These are phyloP conservation scores for Theobroma cacao DNA, from an alignment of 345 rosid genomes.

Conservation along the genomic window DNA sequence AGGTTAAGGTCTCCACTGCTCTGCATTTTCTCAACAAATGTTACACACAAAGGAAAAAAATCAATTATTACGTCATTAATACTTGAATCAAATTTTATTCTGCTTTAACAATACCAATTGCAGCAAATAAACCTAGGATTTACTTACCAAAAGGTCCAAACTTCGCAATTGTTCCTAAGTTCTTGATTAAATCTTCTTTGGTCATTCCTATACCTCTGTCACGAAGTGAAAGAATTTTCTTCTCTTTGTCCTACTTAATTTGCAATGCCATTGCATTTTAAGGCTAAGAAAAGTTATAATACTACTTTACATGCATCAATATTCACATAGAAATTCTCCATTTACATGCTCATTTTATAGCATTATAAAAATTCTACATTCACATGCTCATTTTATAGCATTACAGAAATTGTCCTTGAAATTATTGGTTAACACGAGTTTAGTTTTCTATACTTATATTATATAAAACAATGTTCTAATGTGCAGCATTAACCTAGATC, in stretches of 20 bases:
- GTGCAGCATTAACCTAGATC: slow-evolving; percentile 63
- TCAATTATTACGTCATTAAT: neutral
- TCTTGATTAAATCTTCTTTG: slow-evolving; percentile 92
- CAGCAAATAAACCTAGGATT: neutral
- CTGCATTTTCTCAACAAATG: slow-evolving; percentile 99
- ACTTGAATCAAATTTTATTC: too few species aligned
- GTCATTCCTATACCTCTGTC: slow-evolving; percentile 99
- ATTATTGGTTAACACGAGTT: neutral
- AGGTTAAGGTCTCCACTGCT: slow-evolving; percentile 91
- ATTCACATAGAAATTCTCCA: too few species aligned
- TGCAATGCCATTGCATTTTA: slow-evolving; percentile 27
- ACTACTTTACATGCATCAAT: neutral
- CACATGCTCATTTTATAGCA: neutral
- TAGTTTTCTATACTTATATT: neutral
- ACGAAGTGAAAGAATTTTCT: slow-evolving; percentile 82
- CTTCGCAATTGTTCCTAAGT: slow-evolving; percentile 97
- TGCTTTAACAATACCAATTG: neutral
- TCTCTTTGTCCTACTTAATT: slow-evolving; percentile 92
- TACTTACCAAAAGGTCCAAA: slow-evolving; percentile 94
- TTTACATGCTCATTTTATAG: too few species aligned
- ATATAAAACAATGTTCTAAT: neutral
- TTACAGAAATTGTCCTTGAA: too few species aligned
- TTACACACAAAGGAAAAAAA: slow-evolving; percentile 32
- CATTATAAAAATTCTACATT: too few species aligned
- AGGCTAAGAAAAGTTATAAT: neutral